Conservation (phyloP, 2,329 filamentous ascomycete genomes). For the Graphiopsis chlorocephala region DNA sequence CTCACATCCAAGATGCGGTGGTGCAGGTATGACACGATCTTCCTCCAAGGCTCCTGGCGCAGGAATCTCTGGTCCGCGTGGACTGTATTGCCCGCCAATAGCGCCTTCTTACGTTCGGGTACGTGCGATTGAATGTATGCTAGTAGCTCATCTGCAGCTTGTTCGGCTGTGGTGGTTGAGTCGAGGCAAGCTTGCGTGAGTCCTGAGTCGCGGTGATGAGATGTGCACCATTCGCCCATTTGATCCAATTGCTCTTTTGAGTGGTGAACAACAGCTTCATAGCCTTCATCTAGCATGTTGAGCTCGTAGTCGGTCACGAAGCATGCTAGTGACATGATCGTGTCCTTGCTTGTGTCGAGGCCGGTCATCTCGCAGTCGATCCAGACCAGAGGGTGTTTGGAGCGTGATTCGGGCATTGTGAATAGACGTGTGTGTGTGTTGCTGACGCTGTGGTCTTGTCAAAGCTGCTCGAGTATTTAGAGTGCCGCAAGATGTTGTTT, state of each 20-base stretch:
- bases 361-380: conserved; percentile 96
- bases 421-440: not conserved
- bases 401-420: conserved; percentile 46
- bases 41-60: conserved; percentile 67
- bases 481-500: not conserved
- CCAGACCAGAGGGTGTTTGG: conserved; percentile 73
- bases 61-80: conserved; percentile 87
- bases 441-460: not conserved
- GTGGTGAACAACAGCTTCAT: conserved; percentile 76
- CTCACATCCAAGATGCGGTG: conserved; percentile 93
- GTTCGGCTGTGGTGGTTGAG: conserved; percentile 68
- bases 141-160: conserved; percentile 71
- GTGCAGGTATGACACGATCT: conserved; percentile 73
- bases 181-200: conserved; percentile 72
- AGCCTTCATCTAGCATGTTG: conserved; percentile 74
- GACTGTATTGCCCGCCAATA: conserved; percentile 90
- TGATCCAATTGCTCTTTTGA: conserved; percentile 64
- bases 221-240: conserved; percentile 89
- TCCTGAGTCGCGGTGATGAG: conserved; percentile 76
- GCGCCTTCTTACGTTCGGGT: conserved; percentile 62
- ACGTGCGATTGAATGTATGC: conserved; percentile 73
- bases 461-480: no score
- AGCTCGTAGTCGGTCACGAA: conserved; percentile 82
- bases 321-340: conserved; percentile 88
- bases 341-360: conserved; percentile 72